Evolutionary conservation across 1,284 basidiomycete genomes (phyloP).

Genomic region (Malassezia nana): DNA sequence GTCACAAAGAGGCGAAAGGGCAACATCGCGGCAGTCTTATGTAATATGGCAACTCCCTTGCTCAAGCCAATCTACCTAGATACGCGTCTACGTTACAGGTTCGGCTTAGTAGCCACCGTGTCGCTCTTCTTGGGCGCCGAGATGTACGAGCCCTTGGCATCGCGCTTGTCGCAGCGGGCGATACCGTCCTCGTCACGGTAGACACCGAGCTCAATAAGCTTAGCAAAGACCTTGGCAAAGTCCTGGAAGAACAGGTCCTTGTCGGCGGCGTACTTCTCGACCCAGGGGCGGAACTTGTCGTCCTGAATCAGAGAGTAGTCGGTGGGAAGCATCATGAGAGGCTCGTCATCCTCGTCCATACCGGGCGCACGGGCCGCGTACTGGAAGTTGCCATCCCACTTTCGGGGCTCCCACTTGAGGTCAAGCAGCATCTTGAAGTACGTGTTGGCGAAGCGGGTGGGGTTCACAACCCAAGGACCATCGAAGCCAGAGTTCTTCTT

Average conservation of each 20-base stretch:
- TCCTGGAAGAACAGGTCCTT: slow-evolving; percentile 54
- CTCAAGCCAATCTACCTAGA: not conserved
- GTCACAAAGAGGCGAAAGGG: not conserved
- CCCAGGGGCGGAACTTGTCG: slow-evolving; percentile 41
- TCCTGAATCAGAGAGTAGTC: slow-evolving; percentile 46
- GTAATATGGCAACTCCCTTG: not conserved
- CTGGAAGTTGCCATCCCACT: slow-evolving; percentile 53
- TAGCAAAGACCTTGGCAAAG: slow-evolving; percentile 51
- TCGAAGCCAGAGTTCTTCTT: slow-evolving; percentile 50
- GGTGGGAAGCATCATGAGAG: slow-evolving; percentile 55
- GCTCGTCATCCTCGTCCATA: slow-evolving; percentile 47
- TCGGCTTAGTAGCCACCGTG: slow-evolving; percentile 8
- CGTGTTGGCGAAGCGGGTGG: slow-evolving; percentile 76
- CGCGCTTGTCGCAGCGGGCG: slow-evolving; percentile 35
- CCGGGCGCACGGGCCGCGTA: slow-evolving; percentile 42
- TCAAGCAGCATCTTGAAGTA: slow-evolving; percentile 78
- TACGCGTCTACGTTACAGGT: slow-evolving; percentile 2
- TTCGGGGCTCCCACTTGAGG: slow-evolving; percentile 59
- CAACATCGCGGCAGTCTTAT: not conserved
- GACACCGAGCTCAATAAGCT: slow-evolving; percentile 48
- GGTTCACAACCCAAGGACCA: slow-evolving; percentile 49
- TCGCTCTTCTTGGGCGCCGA: slow-evolving; percentile 41
- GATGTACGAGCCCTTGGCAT: slow-evolving; percentile 35
- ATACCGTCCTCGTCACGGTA: slow-evolving; percentile 45
- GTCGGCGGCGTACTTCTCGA: slow-evolving; percentile 52